A percentile compares a stretch with the other conserved stretches of the same genome.
These are phyloP conservation scores for Tylopilus intermedius DNA, from an alignment of 768 basidiomycete species.

Conservation along the genomic window DNA sequence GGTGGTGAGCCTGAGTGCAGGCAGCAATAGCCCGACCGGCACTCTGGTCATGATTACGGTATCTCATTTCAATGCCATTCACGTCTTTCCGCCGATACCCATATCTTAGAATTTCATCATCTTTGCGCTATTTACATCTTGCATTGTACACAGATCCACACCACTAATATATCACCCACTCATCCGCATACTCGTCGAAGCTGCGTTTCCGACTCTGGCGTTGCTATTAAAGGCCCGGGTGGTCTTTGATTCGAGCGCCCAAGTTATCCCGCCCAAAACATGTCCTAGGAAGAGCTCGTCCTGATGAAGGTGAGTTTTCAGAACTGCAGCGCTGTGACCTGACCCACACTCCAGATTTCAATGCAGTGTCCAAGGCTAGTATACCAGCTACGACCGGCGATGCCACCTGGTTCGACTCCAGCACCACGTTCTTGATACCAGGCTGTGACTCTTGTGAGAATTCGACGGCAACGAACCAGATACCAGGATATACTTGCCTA, in stretches of 20 bases:
- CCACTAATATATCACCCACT: slow-evolving; percentile 19
- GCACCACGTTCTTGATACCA: slow-evolving; percentile 81
- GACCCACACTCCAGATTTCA: slow-evolving; percentile 68
- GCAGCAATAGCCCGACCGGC: slow-evolving; percentile 42
- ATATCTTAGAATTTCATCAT: slow-evolving; percentile 16
- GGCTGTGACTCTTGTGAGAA: slow-evolving; percentile 39
- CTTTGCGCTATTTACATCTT: slow-evolving; percentile 25
- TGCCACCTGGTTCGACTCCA: slow-evolving; percentile 46
- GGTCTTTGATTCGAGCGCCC: slow-evolving; percentile 67
- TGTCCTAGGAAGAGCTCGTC: slow-evolving; percentile 67
- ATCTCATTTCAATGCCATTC: slow-evolving; percentile 11
- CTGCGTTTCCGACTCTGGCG: slow-evolving; percentile 54
- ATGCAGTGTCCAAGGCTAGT: slow-evolving; percentile 77
- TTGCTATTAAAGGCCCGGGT: slow-evolving; percentile 60
- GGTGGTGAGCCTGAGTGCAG: slow-evolving; percentile 55
- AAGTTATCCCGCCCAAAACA: slow-evolving; percentile 68
- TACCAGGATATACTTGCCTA: slow-evolving; percentile 40
- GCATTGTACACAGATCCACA: slow-evolving; percentile 26
- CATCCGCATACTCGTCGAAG: slow-evolving; percentile 7
- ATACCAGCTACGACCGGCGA: slow-evolving; percentile 76
- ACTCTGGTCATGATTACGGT: neutral
- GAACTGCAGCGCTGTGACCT: neutral
- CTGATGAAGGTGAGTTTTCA: slow-evolving; percentile 31
- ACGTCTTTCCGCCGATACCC: slow-evolving; percentile 8
- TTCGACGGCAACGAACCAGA: neutral